Evolutionary conservation across 306 rosid species (phyloP).

Genomic region (Lupinus albus): DNA sequence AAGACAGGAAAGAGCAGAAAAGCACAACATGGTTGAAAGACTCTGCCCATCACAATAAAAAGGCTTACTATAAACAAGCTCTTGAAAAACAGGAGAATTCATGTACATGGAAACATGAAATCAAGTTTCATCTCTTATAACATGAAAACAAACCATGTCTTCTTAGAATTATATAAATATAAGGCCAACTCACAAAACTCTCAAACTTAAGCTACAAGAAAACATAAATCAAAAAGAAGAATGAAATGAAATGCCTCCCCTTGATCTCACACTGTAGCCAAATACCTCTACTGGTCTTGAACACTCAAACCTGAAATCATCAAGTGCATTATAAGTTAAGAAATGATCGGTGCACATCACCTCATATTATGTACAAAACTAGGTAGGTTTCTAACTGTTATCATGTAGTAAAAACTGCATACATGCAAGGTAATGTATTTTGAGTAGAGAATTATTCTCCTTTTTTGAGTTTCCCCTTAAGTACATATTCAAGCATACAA

Average conservation of each 20-base stretch:
- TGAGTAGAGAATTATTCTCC: no score
- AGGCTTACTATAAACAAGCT: background rate
- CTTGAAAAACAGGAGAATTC: constrained; percentile 11
- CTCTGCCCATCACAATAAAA: background rate
- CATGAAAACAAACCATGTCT: constrained; percentile 31
- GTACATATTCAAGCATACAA: background rate
- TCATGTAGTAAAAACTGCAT: no score
- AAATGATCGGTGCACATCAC: background rate
- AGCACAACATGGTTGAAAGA: background rate
- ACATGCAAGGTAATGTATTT: no score
- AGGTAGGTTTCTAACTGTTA: no score
- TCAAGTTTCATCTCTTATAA: constrained; percentile 26
- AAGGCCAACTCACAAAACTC: constrained; percentile 35
- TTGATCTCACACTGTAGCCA: background rate
- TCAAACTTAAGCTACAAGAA: constrained; percentile 23
- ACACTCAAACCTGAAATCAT: constrained; percentile 73
- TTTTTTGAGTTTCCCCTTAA: background rate
- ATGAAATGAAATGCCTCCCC: constrained; percentile 26
- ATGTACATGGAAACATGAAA: background rate
- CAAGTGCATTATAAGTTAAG: background rate
- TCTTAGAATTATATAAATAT: constrained; percentile 20
- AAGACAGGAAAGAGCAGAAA: background rate
- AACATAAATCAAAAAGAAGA: constrained; percentile 29
- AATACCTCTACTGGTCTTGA: constrained; percentile 65
- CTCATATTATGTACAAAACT: background rate